Conservation (phyloP, 176 grass and related monocot genomes). For the Chrysopogon serrulatus region DNA sequence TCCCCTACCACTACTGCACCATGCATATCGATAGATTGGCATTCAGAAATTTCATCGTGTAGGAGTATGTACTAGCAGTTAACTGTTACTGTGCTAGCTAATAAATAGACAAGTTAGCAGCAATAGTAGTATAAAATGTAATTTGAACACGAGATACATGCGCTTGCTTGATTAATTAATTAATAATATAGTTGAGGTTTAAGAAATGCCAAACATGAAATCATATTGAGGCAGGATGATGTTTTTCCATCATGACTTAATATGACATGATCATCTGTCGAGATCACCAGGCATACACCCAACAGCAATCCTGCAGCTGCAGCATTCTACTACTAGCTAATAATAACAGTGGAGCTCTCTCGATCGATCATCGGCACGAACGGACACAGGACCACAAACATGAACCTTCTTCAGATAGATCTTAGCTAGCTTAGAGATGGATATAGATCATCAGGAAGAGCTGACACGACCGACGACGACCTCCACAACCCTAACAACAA, state of each 20-base stretch:
- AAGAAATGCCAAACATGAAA: background rate
- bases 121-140: too few species aligned
- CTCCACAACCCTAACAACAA: conserved; percentile 13
- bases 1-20: background rate
- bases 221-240: background rate
- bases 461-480: background rate
- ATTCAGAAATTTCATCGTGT: background rate
- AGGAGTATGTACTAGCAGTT: background rate
- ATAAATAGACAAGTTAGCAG: background rate
- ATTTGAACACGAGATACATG: background rate
- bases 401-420: background rate
- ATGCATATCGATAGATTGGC: background rate
- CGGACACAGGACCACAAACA: background rate
- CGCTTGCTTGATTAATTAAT: too few species aligned
- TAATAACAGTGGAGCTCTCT: background rate
- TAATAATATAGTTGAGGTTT: background rate
- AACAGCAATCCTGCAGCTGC: background rate
- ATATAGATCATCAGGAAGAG: background rate
- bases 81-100: background rate
- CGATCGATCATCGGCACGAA: background rate
- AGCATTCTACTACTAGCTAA: background rate
- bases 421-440: background rate
- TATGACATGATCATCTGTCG: conserved; percentile 9
- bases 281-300: conserved; percentile 5
- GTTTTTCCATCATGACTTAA: background rate